phyloP scores from a whole-genome alignment of 176 grass and related monocot species.

The Metroxylon sagu region DNA sequence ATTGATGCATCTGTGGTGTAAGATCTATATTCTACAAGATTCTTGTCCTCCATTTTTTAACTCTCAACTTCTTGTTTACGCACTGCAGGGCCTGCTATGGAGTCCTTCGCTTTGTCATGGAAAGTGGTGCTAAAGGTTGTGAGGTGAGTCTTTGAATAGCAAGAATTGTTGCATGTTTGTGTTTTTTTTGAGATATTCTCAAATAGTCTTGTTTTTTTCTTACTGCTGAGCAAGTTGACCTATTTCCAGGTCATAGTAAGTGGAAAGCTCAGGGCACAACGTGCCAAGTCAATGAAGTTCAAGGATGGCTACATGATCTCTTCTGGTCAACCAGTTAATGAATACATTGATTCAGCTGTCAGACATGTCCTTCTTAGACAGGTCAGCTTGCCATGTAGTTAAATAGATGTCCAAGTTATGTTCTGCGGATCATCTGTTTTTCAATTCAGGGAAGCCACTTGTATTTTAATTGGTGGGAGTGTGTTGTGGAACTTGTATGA shows the following conservation, averaged over 20 bases:
- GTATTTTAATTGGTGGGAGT: no score
- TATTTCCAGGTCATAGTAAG: constrained; percentile 28
- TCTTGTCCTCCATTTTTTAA: no score
- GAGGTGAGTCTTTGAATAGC: constrained; percentile 25
- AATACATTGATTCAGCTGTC: constrained; percentile 1
- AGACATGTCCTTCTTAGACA: constrained; percentile 1
- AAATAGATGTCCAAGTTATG: no score
- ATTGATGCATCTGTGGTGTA: no score
- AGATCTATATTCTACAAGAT: no score
- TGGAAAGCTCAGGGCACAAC: neutral
- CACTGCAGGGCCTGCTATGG: constrained; percentile 90
- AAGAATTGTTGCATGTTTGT: no score
- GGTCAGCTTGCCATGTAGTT: neutral
- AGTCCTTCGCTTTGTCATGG: constrained; percentile 61
- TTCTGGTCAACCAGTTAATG: neutral
- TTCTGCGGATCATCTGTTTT: no score
- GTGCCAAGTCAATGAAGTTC: constrained; percentile 74
- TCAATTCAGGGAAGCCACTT: no score
- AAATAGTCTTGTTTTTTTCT: neutral
- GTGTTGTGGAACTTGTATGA: no score
- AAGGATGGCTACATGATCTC: constrained; percentile 2
- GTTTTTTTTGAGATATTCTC: no score
- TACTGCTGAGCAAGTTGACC: neutral
- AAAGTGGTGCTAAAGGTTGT: neutral
- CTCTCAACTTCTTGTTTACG: neutral